phyloP scores from a whole-genome alignment of 176 grass and related monocot genomes.

The Zoysia japonica region DNA sequence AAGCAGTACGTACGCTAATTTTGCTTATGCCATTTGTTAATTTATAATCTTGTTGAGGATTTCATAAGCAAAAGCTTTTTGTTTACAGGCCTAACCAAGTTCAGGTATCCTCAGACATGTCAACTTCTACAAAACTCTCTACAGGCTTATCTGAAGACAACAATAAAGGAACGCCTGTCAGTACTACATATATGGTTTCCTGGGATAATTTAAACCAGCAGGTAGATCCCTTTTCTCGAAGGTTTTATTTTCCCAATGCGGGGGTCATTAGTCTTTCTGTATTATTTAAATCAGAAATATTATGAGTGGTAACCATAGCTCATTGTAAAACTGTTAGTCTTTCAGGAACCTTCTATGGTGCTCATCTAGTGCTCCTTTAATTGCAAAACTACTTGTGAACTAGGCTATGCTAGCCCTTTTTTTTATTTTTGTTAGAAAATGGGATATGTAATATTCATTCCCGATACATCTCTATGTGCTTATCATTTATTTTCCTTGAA shows the following conservation, averaged over 20 bases:
- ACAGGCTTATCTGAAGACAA: conserved; percentile 52
- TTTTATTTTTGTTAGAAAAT: conserved; percentile 4
- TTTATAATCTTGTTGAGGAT: conserved; percentile 11
- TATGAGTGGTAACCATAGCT: conserved; percentile 2
- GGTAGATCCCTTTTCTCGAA: conserved; percentile 47
- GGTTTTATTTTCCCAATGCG: conserved; percentile 23
- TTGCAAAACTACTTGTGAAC: conserved; percentile 5
- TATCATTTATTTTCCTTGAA: conserved; percentile 15
- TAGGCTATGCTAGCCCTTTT: not conserved
- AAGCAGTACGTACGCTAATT: conserved; percentile 61
- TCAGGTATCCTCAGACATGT: conserved; percentile 25
- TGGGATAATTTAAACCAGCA: conserved; percentile 82
- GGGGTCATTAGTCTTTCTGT: not conserved
- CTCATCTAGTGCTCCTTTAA: not conserved
- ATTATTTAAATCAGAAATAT: not conserved
- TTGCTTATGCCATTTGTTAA: conserved; percentile 21
- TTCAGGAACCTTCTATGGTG: conserved; percentile 5
- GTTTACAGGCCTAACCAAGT: conserved; percentile 65
- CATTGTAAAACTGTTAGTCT: not conserved
- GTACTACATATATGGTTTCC: conserved; percentile 57
- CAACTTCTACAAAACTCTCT: conserved; percentile 41
- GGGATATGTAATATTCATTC: not conserved
- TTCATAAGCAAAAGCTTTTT: conserved; percentile 21
- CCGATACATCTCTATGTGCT: not conserved
- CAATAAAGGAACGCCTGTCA: conserved; percentile 46